A percentile compares a stretch with the other conserved stretches of the same genome.
phyloP scores from a whole-genome alignment of 805 yeast species.

The Candida ulmi region DNA sequence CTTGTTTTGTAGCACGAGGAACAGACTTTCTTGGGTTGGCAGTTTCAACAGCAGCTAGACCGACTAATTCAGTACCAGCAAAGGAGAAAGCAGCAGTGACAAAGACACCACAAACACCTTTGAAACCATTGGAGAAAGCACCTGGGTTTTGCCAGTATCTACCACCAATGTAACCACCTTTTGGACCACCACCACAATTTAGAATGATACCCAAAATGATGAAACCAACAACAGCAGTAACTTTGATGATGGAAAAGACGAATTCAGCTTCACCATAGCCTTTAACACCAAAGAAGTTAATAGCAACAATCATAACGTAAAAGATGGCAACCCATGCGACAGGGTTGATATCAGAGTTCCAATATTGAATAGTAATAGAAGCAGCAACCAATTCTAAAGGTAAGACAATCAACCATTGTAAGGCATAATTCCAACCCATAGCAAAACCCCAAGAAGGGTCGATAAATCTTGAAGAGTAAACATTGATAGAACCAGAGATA shows the following conservation, averaged over 20 bases:
- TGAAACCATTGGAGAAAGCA: slow-evolving; percentile 46
- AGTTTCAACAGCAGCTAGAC: slow-evolving; percentile 75
- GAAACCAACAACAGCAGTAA: slow-evolving; percentile 42
- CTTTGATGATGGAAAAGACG: slow-evolving; percentile 38
- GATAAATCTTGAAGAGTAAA: slow-evolving; percentile 43
- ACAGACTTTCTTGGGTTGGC: slow-evolving; percentile 59
- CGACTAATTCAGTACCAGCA: slow-evolving; percentile 67
- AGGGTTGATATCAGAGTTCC: slow-evolving; percentile 43
- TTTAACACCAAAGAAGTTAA: slow-evolving; percentile 46
- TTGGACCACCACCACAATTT: slow-evolving; percentile 51
- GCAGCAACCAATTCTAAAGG: slow-evolving; percentile 58
- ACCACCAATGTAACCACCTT: slow-evolving; percentile 42
- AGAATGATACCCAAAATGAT: slow-evolving; percentile 41
- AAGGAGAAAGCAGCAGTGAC: slow-evolving; percentile 74
- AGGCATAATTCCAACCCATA: slow-evolving; percentile 45
- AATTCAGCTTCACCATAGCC: slow-evolving; percentile 54
- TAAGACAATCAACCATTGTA: slow-evolving; percentile 49
- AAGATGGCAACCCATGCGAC: slow-evolving; percentile 57
- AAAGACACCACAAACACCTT: slow-evolving; percentile 67
- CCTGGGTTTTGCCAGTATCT: slow-evolving; percentile 50
- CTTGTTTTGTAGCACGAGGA: slow-evolving; percentile 75
- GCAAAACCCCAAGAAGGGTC: slow-evolving; percentile 53
- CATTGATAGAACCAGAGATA: slow-evolving; percentile 47
- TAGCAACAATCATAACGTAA: slow-evolving; percentile 38
- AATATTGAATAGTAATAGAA: slow-evolving; percentile 48